Conservation (phyloP, 768 basidiomycete genomes). For the Kwoniella sp. region DNA sequence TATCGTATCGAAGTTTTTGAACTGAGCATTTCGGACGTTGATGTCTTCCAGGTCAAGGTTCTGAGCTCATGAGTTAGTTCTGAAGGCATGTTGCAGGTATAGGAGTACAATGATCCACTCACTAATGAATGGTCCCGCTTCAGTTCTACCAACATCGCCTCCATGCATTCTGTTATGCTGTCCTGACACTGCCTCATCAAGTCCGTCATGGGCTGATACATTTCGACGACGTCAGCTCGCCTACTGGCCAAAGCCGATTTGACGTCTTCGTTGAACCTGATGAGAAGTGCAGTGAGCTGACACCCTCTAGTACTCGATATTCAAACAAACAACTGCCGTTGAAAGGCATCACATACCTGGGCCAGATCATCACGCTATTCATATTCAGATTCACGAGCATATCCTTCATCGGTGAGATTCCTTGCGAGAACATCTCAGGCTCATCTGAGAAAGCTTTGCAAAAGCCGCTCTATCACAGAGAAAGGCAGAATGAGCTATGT, state of each 20-base stretch:
- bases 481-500: not conserved
- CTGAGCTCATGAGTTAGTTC: slow-evolving; percentile 57
- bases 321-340: not conserved
- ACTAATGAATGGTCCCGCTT: slow-evolving; percentile 81
- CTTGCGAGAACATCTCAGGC: slow-evolving; percentile 90
- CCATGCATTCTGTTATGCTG: slow-evolving; percentile 93
- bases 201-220: slow-evolving; percentile 81
- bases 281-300: not conserved
- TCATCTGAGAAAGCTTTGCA: slow-evolving; percentile 97
- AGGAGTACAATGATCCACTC: slow-evolving; percentile 19
- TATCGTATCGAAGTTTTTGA: slow-evolving; percentile 84
- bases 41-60: slow-evolving; percentile 86
- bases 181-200: slow-evolving; percentile 90
- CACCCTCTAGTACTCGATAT: not conserved
- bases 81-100: not conserved
- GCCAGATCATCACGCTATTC: slow-evolving; percentile 86
- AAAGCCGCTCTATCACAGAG: slow-evolving; percentile 66
- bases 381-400: slow-evolving; percentile 92
- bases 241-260: slow-evolving; percentile 79
- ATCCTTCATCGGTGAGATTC: slow-evolving; percentile 84
- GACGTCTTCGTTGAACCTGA: slow-evolving; percentile 85
- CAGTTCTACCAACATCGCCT: slow-evolving; percentile 80
- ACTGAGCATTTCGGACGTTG: slow-evolving; percentile 89
- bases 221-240: slow-evolving; percentile 86
- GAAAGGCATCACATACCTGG: slow-evolving; percentile 63